These are phyloP conservation scores for Neoscytalidium dimidiatum DNA, from an alignment of 2,329 filamentous ascomycete genomes.

Conservation along the genomic window DNA sequence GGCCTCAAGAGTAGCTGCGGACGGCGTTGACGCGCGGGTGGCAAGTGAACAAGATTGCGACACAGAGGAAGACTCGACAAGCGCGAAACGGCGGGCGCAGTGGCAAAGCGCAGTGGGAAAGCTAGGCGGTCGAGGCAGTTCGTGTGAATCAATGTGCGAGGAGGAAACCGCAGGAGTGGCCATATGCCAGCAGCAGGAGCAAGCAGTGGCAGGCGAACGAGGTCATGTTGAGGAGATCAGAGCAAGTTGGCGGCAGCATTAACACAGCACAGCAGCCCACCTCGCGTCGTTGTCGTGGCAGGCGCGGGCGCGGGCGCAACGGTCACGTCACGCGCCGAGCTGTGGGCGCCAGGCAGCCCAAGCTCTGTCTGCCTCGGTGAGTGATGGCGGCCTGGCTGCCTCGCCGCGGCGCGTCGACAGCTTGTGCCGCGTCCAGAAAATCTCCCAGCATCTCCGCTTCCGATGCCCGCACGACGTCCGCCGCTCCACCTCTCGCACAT, in stretches of 20 bases:
- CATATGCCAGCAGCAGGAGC: neutral
- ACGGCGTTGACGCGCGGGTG: neutral
- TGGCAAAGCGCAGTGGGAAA: neutral
- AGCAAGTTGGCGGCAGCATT: neutral
- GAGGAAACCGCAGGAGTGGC: neutral
- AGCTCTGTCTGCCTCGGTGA: too few species aligned
- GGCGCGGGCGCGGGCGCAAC: neutral
- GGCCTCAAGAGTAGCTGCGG: neutral
- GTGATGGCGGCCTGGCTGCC: too few species aligned
- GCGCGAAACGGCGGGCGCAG: neutral
- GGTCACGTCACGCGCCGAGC: slow-evolving; percentile 10
- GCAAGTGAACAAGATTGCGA: slow-evolving; percentile 1
- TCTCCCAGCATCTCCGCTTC: slow-evolving; percentile 21
- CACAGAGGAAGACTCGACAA: neutral
- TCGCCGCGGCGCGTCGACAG: neutral
- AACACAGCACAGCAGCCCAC: neutral
- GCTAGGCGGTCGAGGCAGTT: neutral
- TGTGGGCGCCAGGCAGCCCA: neutral
- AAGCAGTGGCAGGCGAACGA: neutral
- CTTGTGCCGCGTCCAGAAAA: neutral
- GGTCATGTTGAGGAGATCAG: neutral
- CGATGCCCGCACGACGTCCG: slow-evolving; percentile 35
- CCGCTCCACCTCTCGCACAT: slow-evolving; percentile 23
- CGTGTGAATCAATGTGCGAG: neutral
- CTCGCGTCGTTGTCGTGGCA: slow-evolving; percentile 5